Evolutionary conservation across 1,284 basidiomycete species (phyloP), one percentile per base, ranked within the genome.

Genomic region (Takashimella koratensis): DNA sequence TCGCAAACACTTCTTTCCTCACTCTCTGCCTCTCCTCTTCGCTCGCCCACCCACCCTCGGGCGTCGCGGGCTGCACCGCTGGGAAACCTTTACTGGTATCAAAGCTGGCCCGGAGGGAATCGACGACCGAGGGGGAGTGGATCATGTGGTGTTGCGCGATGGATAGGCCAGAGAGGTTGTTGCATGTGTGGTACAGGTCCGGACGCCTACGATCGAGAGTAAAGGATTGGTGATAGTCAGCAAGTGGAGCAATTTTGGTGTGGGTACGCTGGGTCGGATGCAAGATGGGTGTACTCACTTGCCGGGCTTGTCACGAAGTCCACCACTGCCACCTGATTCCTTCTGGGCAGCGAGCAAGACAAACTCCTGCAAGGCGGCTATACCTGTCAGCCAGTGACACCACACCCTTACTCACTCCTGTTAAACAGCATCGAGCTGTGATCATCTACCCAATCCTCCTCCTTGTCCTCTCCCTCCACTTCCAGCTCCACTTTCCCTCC

Each of bases 251-350:
- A n/a, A n/a, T n/a, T n/a, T n/a, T n/a, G n/a, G n/a, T 43, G n/a
- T 26, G 6, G 23, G 42, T 27, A n/a, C n/a, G n/a, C n/a, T n/a
- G n/a, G n/a, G n/a, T n/a, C n/a, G n/a, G n/a, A n/a, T n/a, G n/a
- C n/a, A n/a, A n/a, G n/a, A n/a, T n/a, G n/a, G 1, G 26, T 23
- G 8, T 19, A 68, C 80, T 42, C 72, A 88, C 86, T 96, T 97
- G 44, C 89, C 89, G 10, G 95, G 96, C 71, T 98, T 98, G 72
- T 98, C 95, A 11, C 92, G 80, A 49, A 98, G 76, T 8, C 95
- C 95, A 12, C 93, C 94, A 1, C 64, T 67, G 8, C 64, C 45
- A 12, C 47, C 40, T 1, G 24, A 19, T 0, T 86, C 83, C 57
- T 86, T 83, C 69, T 98, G 96, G 0, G 87, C 91, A 5, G 89